phyloP scores from a whole-genome alignment of 2,329 filamentous ascomycete genomes.

The Cryphonectria carpinicola region DNA sequence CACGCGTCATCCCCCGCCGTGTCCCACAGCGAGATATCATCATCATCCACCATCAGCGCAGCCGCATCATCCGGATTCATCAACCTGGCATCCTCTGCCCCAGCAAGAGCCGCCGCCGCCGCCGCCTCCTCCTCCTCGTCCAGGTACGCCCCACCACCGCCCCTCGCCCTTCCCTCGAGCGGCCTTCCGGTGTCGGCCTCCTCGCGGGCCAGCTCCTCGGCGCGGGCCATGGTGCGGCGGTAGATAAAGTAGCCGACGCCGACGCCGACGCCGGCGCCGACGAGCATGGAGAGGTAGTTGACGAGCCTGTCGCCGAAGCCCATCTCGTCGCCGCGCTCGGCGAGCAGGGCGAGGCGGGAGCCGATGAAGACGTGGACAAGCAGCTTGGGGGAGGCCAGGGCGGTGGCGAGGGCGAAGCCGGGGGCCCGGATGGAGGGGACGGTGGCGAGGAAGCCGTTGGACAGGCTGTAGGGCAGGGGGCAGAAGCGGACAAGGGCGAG shows the following conservation, averaged over 20 bases:
- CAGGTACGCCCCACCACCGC: conserved; percentile 33
- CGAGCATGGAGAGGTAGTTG: conserved; percentile 80
- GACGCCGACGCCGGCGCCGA: conserved; percentile 73
- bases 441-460: conserved; percentile 92
- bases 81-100: conserved; percentile 32
- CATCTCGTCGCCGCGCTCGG: conserved; percentile 86
- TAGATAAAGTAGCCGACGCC: conserved; percentile 87
- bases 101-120: conserved; percentile 38
- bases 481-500: conserved; percentile 91
- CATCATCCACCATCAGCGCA: conserved; percentile 57
- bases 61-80: conserved; percentile 48
- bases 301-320: conserved; percentile 74
- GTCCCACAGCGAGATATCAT: conserved; percentile 64
- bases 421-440: conserved; percentile 83
- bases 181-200: conserved; percentile 39
- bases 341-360: conserved; percentile 77
- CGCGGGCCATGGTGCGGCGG: conserved; percentile 66
- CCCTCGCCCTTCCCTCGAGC: conserved; percentile 18
- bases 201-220: conserved; percentile 59
- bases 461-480: conserved; percentile 88
- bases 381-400: conserved; percentile 78
- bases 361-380: conserved; percentile 94
- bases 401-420: conserved; percentile 80
- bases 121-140: conserved; percentile 45
- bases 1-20: conserved; percentile 41